Base-by-base conservation (phyloP, 345 rosid genomes). In the Ceriops tagal region DNA sequence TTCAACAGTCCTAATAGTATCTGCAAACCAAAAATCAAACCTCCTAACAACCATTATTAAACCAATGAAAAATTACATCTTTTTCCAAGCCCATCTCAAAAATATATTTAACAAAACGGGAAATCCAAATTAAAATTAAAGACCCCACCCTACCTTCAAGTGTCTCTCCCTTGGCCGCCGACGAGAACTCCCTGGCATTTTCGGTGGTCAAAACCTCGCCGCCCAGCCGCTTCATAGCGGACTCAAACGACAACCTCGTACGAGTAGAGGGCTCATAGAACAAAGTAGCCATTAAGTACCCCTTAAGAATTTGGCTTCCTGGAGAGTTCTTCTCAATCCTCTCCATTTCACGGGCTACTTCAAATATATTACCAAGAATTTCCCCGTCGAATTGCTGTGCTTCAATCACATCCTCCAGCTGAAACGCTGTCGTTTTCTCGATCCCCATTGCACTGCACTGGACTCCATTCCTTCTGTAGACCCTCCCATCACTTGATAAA, bases 141-240 rank as follows among this genome's bases (percentile, higher is more conserved):
- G 73, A 6, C 28, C 35, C 47, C 74, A 88, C 97, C 35, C 47
- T 73, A 88, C 97, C 99, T 88, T 95, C 99, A 49, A 95, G 91
- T 31, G 99, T 95, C 89, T 95, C 99, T 28, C 99, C 99, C 83
- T 92, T 92, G 6, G 96, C 96, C 0, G 99, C 98, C 8, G 98
- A 95, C 0, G 99, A 95, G 75, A 95, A 95, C 49, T 92, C 98
- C 71, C 90, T 79, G 7, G 98, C 98, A 67, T 95, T 95, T 80
- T 95, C 99, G 8, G 98, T 95, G 11, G 98, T 92, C 77, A 95
- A 74, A 62, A 95, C 98, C 77, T 95, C 97, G 24, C 99, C 99
- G 4, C 99, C 99, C 31, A 95, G 66, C 35, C 91, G 87, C 81
- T 89, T 95, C 98, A 95, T 92, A 28, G 99, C 96, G 70, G 97